These are phyloP conservation scores for Fusarium newnesense DNA, from an alignment of 2,329 filamentous ascomycete genomes.

Conservation along the genomic window DNA sequence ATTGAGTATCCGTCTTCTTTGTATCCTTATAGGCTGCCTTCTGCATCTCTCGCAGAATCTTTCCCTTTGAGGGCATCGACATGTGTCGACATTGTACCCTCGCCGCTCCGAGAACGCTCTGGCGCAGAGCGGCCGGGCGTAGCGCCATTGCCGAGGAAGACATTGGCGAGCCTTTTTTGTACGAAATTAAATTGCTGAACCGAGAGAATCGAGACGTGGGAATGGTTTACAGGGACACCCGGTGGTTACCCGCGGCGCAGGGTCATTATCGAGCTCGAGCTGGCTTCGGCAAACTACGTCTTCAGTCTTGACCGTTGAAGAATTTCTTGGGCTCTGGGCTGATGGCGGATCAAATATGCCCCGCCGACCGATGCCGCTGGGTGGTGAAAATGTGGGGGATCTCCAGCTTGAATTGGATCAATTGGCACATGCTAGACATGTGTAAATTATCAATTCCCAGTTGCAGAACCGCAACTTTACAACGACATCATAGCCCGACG, in stretches of 20 bases:
- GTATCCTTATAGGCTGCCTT: conserved; percentile 37
- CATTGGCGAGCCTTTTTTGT: conserved; percentile 22
- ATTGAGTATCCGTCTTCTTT: conserved; percentile 42
- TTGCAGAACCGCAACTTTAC: conserved; percentile 7
- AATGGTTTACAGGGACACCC: conserved; percentile 12
- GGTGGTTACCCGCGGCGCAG: conserved; percentile 40
- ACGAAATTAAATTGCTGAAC: background rate
- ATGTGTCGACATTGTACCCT: conserved; percentile 42
- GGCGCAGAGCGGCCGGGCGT: conserved; percentile 37
- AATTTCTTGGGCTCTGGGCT: conserved; percentile 40
- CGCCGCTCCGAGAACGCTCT: conserved; percentile 33
- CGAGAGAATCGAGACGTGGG: background rate
- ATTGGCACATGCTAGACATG: conserved; percentile 19
- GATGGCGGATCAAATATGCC: conserved; percentile 38
- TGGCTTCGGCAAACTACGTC: conserved; percentile 5
- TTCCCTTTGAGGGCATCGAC: conserved; percentile 40
- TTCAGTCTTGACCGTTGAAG: conserved; percentile 18
- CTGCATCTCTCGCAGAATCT: conserved; percentile 46
- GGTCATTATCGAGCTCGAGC: conserved; percentile 41
- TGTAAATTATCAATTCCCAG: conserved; percentile 15
- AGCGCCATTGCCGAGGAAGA: conserved; percentile 33
- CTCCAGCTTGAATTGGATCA: rapidly evolving
- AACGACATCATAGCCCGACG: background rate
- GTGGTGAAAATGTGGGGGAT: conserved; percentile 8
- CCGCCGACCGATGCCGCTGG: conserved; percentile 8